phyloP scores from a whole-genome alignment of 257 asterid genomes.

The Penstemon barbatus region DNA sequence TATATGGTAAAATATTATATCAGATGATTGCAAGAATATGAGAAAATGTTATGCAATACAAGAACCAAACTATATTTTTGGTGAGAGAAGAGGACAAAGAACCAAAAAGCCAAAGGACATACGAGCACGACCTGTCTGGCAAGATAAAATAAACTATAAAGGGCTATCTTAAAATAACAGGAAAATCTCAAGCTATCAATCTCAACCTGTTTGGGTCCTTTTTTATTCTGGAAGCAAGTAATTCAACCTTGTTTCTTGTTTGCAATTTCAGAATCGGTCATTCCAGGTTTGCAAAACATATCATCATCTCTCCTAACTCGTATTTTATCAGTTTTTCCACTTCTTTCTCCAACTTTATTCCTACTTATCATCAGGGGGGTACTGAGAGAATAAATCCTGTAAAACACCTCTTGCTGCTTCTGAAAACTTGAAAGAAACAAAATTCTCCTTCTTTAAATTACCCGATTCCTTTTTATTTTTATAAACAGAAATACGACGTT shows the following conservation, averaged over 20 bases:
- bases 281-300: constrained; percentile 57
- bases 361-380: constrained; percentile 70
- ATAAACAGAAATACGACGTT: constrained; percentile 59
- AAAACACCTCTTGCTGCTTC: constrained; percentile 57
- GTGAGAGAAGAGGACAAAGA: background rate
- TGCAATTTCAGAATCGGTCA: constrained; percentile 54
- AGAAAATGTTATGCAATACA: background rate
- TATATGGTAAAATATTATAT: too few relatives aligned
- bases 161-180: background rate
- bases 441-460: constrained; percentile 36
- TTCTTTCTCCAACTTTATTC: constrained; percentile 38
- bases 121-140: constrained; percentile 78
- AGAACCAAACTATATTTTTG: constrained; percentile 9
- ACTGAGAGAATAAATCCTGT: constrained; percentile 63
- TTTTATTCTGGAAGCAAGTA: constrained; percentile 53
- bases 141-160: constrained; percentile 26
- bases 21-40: background rate
- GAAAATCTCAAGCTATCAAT: constrained; percentile 23
- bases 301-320: constrained; percentile 43
- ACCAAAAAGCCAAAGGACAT: constrained; percentile 34
- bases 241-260: constrained; percentile 50
- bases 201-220: constrained; percentile 44
- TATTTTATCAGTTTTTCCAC: constrained; percentile 29
- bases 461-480: constrained; percentile 41
- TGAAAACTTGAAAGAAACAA: constrained; percentile 58